A percentile compares a stretch with the other conserved stretches of the same genome.
These are phyloP conservation scores for Patellifolia procumbens DNA, from an alignment of 179 eudicot species.

Conservation along the genomic window DNA sequence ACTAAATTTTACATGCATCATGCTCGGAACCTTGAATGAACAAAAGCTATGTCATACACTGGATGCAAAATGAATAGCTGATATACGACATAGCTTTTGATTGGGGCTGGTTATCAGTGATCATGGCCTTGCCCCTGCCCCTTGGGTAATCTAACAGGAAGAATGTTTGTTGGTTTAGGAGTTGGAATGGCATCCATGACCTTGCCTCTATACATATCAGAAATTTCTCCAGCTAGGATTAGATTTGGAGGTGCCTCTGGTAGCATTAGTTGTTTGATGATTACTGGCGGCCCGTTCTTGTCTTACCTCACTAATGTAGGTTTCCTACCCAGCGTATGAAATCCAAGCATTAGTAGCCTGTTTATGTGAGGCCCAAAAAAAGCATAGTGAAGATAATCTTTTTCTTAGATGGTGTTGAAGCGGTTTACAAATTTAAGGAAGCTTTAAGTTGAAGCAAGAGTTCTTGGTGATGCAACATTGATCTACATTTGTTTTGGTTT, in stretches of 20 bases:
- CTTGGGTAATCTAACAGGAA: slow-evolving; percentile 51
- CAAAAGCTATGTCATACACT: not conserved
- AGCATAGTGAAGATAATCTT: not conserved
- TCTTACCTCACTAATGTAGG: slow-evolving; percentile 54
- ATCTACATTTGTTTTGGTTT: not conserved
- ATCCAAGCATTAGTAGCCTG: not conserved
- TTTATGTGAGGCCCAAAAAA: not conserved
- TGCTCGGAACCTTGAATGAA: not conserved
- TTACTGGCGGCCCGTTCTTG: slow-evolving; percentile 56
- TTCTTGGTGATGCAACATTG: not conserved
- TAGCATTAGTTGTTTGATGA: slow-evolving; percentile 56
- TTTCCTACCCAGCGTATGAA: slow-evolving; percentile 46
- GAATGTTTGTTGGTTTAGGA: slow-evolving; percentile 22
- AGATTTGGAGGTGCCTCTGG: slow-evolving; percentile 62
- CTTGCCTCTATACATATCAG: slow-evolving; percentile 54
- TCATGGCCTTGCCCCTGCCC: slow-evolving; percentile 45
- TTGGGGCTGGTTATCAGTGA: slow-evolving; percentile 43
- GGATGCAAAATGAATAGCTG: no score
- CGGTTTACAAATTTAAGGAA: not conserved
- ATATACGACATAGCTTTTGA: no score
- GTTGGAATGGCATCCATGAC: slow-evolving; percentile 73
- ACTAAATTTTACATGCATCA: not conserved
- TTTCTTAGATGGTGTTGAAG: not conserved
- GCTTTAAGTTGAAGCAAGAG: not conserved
- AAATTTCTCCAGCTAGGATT: slow-evolving; percentile 55